Conservation (phyloP, 495 filamentous ascomycete species). For the Podospora fimiseda region DNA sequence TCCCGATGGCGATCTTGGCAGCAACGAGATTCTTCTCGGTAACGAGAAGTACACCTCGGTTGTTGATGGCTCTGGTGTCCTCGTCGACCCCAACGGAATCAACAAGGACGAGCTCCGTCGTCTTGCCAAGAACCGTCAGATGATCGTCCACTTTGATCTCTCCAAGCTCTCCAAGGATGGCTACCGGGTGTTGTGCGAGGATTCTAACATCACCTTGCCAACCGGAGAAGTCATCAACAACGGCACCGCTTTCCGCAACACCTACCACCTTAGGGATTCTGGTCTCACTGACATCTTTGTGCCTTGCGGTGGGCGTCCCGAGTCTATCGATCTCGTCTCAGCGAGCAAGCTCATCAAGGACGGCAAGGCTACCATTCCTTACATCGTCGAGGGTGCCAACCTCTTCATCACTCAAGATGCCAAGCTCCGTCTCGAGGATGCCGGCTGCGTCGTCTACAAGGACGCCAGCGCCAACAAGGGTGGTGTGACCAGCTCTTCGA, state of each 20-base stretch:
- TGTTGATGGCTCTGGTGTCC: slow-evolving; percentile 90
- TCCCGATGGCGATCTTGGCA: slow-evolving; percentile 92
- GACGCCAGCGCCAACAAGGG: slow-evolving; percentile 98
- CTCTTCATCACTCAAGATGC: slow-evolving; percentile 98
- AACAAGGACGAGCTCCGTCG: slow-evolving; percentile 76
- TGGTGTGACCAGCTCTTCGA: slow-evolving; percentile 94
- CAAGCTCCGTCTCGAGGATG: slow-evolving; percentile 88
- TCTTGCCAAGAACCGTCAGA: slow-evolving; percentile 77
- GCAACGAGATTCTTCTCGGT: slow-evolving; percentile 92
- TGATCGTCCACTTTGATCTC: slow-evolving; percentile 83
- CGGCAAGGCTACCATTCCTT: slow-evolving; percentile 78
- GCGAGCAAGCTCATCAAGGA: slow-evolving; percentile 79
- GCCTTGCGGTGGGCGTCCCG: slow-evolving; percentile 91
- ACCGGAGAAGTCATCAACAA: slow-evolving; percentile 81
- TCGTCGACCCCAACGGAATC: slow-evolving; percentile 86
- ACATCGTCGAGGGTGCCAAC: slow-evolving; percentile 96
- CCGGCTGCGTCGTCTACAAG: slow-evolving; percentile 92
- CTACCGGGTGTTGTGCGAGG: slow-evolving; percentile 89
- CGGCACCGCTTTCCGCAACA: slow-evolving; percentile 93
- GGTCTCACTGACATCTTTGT: slow-evolving; percentile 83
- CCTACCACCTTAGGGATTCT: slow-evolving; percentile 78
- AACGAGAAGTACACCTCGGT: slow-evolving; percentile 92
- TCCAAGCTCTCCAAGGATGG: slow-evolving; percentile 81
- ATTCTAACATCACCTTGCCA: slow-evolving; percentile 77
- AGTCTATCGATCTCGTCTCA: slow-evolving; percentile 88